phyloP scores from a whole-genome alignment of 495 filamentous ascomycete genomes.

The Beverwykella pulmonaria region DNA sequence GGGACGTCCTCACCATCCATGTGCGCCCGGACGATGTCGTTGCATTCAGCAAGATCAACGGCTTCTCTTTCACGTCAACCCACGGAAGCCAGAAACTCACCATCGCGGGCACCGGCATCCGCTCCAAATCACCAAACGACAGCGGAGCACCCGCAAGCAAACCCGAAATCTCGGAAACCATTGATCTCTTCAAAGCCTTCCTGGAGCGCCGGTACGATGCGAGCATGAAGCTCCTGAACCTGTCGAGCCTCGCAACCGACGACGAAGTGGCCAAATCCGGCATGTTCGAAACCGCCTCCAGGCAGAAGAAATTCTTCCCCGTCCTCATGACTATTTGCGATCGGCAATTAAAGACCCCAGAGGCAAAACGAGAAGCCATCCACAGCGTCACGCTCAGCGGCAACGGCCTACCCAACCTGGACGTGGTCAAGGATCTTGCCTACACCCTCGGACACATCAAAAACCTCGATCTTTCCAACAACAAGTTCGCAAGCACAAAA shows the following conservation, averaged over 20 bases:
- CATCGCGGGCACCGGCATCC: constrained; percentile 30
- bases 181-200: constrained; percentile 54
- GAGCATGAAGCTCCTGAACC: constrained; percentile 71
- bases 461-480: constrained; percentile 81
- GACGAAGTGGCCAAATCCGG: constrained; percentile 67
- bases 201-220: constrained; percentile 73
- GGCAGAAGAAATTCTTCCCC: constrained; percentile 85
- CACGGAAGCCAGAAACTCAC: constrained; percentile 54
- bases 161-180: constrained; percentile 40
- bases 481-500: constrained; percentile 66
- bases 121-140: constrained; percentile 37
- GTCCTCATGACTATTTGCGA: constrained; percentile 83
- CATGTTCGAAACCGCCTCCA: constrained; percentile 69
- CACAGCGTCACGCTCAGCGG: constrained; percentile 74
- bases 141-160: not conserved
- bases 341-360: constrained; percentile 63
- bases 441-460: constrained; percentile 77
- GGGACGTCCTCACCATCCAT: constrained; percentile 52
- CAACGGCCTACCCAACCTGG: constrained; percentile 72
- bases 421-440: constrained; percentile 69
- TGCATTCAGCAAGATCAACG: constrained; percentile 46
- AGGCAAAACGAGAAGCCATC: constrained; percentile 71
- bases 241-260: constrained; percentile 74
- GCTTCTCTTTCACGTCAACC: constrained; percentile 60
- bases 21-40: constrained; percentile 24